A percentile compares a stretch with the other conserved stretches of the same genome.
Conservation (phyloP, 2,329 filamentous ascomycete genomes). For the Aspergillus glaucus region DNA sequence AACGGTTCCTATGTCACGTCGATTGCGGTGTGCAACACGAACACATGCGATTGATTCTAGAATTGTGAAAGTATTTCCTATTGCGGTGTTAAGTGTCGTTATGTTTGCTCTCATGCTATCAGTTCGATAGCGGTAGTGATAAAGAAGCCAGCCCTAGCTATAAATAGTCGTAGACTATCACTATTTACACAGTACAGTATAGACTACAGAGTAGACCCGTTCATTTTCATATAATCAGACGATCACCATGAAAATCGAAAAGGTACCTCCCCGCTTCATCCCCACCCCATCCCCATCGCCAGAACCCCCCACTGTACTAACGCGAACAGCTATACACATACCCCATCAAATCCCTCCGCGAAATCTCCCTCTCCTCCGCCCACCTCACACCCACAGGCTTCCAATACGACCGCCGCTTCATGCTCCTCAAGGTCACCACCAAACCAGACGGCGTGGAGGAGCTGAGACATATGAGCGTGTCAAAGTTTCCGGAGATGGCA, state of each 20-base stretch:
- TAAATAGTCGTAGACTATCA: no score
- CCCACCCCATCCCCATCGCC: neutral
- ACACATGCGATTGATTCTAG: no score
- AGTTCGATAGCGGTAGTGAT: no score
- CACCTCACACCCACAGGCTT: slow-evolving; percentile 58
- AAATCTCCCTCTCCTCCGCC: slow-evolving; percentile 49
- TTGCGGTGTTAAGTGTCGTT: no score
- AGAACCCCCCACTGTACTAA: neutral
- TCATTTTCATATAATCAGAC: neutral
- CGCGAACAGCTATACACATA: slow-evolving; percentile 58
- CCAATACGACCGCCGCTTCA: slow-evolving; percentile 62
- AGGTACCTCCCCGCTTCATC: slow-evolving; percentile 16
- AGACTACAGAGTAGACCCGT: no score
- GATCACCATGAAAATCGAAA: slow-evolving; percentile 26
- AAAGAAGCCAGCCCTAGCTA: no score
- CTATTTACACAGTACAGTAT: no score
- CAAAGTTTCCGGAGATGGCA: slow-evolving; percentile 52
- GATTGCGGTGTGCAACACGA: no score
- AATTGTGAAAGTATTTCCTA: no score
- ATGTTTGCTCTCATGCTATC: no score
- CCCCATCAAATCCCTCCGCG: slow-evolving; percentile 67
- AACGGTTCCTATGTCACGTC: no score
- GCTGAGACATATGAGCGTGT: slow-evolving; percentile 56
- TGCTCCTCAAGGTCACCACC: slow-evolving; percentile 53
- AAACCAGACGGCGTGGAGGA: slow-evolving; percentile 13